Conservation (phyloP, 169 alveolate genomes). For the Amoebophrya sp. region DNA sequence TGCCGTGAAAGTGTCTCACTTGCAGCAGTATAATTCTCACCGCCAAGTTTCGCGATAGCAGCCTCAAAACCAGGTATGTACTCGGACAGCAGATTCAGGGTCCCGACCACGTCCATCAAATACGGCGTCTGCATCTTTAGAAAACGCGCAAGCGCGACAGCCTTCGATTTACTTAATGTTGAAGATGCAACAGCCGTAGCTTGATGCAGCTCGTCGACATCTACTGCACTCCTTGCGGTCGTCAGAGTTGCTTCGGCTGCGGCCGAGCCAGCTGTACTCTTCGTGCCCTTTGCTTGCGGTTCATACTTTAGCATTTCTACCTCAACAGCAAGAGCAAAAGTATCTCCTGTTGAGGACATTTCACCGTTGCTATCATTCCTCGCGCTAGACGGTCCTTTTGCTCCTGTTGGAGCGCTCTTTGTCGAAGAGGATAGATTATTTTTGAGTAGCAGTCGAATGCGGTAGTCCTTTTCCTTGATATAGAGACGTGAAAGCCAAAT, state of each 20-base stretch:
- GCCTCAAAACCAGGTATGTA: background rate
- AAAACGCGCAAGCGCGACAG: background rate
- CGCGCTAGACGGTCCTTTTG: background rate
- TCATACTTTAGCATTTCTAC: background rate
- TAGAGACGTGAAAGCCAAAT: background rate
- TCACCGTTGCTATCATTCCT: background rate
- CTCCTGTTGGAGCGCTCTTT: background rate
- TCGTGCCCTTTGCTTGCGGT: background rate
- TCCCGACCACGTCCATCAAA: background rate
- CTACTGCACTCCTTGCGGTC: background rate
- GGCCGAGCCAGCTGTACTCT: background rate
- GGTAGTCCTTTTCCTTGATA: background rate
- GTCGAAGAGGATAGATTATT: no score
- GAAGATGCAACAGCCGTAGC: background rate
- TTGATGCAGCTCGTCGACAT: background rate
- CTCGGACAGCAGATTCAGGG: conserved; percentile 11
- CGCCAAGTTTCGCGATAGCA: background rate
- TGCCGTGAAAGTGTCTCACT: background rate
- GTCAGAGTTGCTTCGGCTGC: background rate
- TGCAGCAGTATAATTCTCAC: background rate
- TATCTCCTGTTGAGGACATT: background rate
- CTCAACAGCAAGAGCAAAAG: background rate
- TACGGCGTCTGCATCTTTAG: background rate
- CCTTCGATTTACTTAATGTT: background rate
- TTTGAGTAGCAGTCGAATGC: background rate